Evolutionary conservation across 768 basidiomycete genomes (phyloP), one percentile per base, ranked within the genome.

Genomic region (Leccinellum albellum): DNA sequence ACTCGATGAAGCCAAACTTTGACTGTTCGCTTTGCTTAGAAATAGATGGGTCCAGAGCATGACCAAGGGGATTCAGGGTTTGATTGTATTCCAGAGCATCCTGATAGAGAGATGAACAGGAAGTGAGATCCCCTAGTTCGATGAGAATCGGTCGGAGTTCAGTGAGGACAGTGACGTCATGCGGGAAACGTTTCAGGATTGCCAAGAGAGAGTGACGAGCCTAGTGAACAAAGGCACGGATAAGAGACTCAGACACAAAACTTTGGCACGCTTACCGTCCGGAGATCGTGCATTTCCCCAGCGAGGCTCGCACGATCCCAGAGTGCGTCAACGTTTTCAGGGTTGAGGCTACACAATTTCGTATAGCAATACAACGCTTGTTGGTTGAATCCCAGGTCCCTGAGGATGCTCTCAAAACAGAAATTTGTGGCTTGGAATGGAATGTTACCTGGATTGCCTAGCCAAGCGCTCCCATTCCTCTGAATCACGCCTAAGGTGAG

Each of bases 321-420:
- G 15, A 93, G 79, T 4, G 91, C 89, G 57, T 89, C 86, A 15
- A 91, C 82, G 61, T 98, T 94, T 8, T 80, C 78, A 1, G 91
- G 89, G 66, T 96, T 88, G 23, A 90, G 75, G 56, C 80, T 84
- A 64, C 87, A 82, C 1, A 90, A 83, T 67, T 97, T 95, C 0
- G 88, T 79, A 67, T 90, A 91, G 67, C 96, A 98, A 67, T 98
- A 98, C 33, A 97, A 70, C 3, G 93, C 91, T 71, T 98, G 94
- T 57, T 94, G 89, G 46, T 84, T 80, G 58, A 84, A 85, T 2
- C 88, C 89, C 24, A 85, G 69, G 14, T 84, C 84, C 61, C 92
- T 70, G 47, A 29, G 26, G 10, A 44, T 3, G 10, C 80, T 64
- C 84, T 87, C 40, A 96, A 77, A 54, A 96, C 13, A 75, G 17